Base-by-base conservation (phyloP, 2,329 filamentous ascomycete genomes). In the Coniella vitis region DNA sequence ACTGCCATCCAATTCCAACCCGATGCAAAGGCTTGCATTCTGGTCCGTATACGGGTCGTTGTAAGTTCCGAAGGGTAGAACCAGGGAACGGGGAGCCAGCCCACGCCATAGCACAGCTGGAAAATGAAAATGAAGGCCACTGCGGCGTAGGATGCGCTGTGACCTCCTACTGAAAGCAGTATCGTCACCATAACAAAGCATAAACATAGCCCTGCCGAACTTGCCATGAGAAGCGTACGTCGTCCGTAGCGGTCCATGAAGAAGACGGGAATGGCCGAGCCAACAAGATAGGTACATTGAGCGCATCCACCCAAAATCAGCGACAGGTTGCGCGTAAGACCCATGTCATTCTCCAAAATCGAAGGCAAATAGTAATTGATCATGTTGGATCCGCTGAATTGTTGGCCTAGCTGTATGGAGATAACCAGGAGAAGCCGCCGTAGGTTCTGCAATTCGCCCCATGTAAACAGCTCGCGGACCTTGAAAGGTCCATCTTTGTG, bases 261-360 rank as follows among this genome's bases (percentile, higher is more conserved):
- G 41, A 66, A 63, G 3, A 71, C 57, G 0, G 70, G 68, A 45
- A 71, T 69, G 2, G 63, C 58, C 0, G 65, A 68, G 7, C 66
- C 68, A 13, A 67, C 60, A 8, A 71, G 57, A 47, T 69, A 72
- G 0, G 63, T 66, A 40, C 62, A 61, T 19, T 64, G 64, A 25
- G 63, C 65, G 45, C 61, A 67, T 3, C 76, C 76, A 19, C 73
- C 75, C 1, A 80, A 63, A 4, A 80, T 68, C 35, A 79, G 61
- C 29, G 75, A 73, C 31, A 79, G 60, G n/a, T 75, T 68, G 2
- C 71, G 66, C 12, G 61, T 60, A 4, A 73, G 52, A 2, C 60
- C 55, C 63, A 72, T 69, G 9, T 61, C 64, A 1, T 63, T 54
- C 38, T 69, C 57, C 40, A 67, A 68, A 17, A 72, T 63, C 0